A percentile compares a stretch with the other conserved stretches of the same genome.
Conservation (phyloP, 768 basidiomycete genomes). For the Leccinum sublutescens region DNA sequence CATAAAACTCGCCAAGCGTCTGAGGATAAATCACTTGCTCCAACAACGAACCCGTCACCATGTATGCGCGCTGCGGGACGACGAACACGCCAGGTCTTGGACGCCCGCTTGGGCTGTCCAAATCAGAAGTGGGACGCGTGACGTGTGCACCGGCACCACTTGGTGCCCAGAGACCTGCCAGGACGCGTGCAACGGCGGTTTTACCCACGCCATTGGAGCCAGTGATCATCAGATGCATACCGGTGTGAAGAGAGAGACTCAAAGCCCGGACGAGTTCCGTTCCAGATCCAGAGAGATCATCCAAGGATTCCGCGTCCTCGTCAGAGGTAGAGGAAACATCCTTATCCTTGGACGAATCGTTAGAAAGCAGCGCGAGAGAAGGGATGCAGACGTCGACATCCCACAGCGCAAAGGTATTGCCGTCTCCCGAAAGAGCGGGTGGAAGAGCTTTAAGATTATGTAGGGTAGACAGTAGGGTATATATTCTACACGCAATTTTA, state of each 20-base stretch:
- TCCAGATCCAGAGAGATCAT: conserved; percentile 21
- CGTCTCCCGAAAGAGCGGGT: conserved; percentile 29
- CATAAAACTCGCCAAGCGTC: conserved; percentile 58
- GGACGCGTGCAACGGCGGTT: conserved; percentile 82
- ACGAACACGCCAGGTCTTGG: conserved; percentile 60
- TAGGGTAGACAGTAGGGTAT: conserved; percentile 81
- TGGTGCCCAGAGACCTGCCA: conserved; percentile 87
- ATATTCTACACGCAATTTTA: conserved; percentile 51
- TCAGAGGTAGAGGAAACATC: conserved; percentile 3
- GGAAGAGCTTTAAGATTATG: conserved; percentile 67
- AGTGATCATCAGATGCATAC: conserved; percentile 91
- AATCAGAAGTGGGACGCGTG: conserved; percentile 24
- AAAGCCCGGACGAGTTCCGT: conserved; percentile 66
- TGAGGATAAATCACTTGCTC: conserved; percentile 96
- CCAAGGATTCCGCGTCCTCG: conserved; percentile 15
- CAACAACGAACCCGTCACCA: conserved; percentile 81
- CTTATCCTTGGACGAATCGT: conserved; percentile 3
- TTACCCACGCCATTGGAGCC: conserved; percentile 93
- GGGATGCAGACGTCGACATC: conserved; percentile 75
- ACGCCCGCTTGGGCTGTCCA: conserved; percentile 34
- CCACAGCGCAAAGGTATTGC: conserved; percentile 55
- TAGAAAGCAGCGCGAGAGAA: conserved; percentile 5
- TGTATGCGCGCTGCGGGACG: conserved; percentile 91
- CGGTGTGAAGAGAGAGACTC: conserved; percentile 56
- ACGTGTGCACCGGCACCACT: conserved; percentile 36